Percentiles rank a stretch among this genome's conserved stretches.
Conservation (phyloP, 768 basidiomycete genomes). For the Tephrocybe rancida region DNA sequence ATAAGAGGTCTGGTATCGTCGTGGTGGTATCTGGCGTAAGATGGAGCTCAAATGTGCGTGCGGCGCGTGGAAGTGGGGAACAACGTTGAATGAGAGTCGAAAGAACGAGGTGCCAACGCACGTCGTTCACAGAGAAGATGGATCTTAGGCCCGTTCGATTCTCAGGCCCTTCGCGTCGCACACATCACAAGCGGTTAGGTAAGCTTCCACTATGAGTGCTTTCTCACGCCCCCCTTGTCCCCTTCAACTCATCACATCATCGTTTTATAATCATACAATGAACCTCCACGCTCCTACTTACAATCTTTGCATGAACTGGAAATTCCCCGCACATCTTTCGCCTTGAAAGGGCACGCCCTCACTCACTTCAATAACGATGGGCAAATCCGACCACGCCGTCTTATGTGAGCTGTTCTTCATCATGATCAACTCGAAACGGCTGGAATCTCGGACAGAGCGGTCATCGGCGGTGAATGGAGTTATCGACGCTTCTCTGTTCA, state of each 20-base stretch:
- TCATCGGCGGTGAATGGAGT: no score
- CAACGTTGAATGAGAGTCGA: constrained; percentile 7
- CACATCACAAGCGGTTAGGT: constrained; percentile 15
- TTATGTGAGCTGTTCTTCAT: no score
- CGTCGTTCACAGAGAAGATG: constrained; percentile 18
- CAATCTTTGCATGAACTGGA: no score
- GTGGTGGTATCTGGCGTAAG: constrained; percentile 20
- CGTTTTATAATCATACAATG: no score
- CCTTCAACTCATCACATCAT: not conserved
- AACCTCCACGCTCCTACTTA: not conserved
- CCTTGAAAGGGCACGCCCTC: no score
- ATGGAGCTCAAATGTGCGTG: constrained; percentile 4
- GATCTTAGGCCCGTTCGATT: constrained; percentile 15
- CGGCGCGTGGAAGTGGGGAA: constrained; percentile 14
- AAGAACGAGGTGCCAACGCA: constrained; percentile 18
- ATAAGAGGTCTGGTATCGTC: constrained; percentile 21
- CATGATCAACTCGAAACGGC: no score
- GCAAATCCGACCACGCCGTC: no score
- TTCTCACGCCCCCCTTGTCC: constrained; percentile 14
- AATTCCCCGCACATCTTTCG: not conserved
- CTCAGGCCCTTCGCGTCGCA: constrained; percentile 22
- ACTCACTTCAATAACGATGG: no score
- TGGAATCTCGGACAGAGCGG: no score
- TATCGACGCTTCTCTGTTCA: constrained; percentile 1
- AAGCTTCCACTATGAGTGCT: constrained; percentile 10